Percentiles rank a stretch among this genome's conserved stretches.
Conservation (phyloP, 805 yeast genomes). For the Nakazawaea ambrosiae region DNA sequence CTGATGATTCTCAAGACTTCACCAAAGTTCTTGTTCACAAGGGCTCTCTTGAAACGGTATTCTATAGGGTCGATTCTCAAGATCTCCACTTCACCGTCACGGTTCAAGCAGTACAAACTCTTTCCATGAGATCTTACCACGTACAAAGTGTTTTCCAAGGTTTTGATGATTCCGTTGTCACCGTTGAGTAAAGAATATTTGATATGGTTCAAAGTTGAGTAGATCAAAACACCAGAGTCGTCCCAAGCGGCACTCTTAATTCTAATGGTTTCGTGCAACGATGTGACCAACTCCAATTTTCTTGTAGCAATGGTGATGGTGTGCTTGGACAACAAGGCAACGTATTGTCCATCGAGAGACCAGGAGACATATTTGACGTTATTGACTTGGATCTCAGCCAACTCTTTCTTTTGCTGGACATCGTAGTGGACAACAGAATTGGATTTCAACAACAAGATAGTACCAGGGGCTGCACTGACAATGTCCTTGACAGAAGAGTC, state of each 20-base stretch:
- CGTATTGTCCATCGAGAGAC: slow-evolving; percentile 81
- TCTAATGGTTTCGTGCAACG: slow-evolving; percentile 93
- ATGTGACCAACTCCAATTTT: slow-evolving; percentile 67
- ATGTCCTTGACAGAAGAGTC: slow-evolving; percentile 65
- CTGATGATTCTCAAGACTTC: slow-evolving; percentile 89
- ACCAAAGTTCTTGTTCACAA: slow-evolving; percentile 80
- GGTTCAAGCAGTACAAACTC: slow-evolving; percentile 71
- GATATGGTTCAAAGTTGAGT: slow-evolving; percentile 92
- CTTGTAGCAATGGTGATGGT: slow-evolving; percentile 83
- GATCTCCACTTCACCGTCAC: slow-evolving; percentile 78
- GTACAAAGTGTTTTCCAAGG: slow-evolving; percentile 83
- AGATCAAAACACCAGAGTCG: slow-evolving; percentile 82
- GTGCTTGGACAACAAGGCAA: slow-evolving; percentile 88
- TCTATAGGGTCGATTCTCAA: slow-evolving; percentile 90
- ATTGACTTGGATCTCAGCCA: slow-evolving; percentile 60
- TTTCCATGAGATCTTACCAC: slow-evolving; percentile 65
- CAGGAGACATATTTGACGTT: slow-evolving; percentile 85
- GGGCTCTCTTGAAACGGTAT: slow-evolving; percentile 89
- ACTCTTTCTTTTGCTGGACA: slow-evolving; percentile 82
- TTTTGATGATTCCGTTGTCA: slow-evolving; percentile 90
- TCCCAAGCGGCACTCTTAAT: slow-evolving; percentile 98
- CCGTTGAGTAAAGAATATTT: slow-evolving; percentile 91
- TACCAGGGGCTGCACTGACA: slow-evolving; percentile 75
- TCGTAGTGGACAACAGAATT: slow-evolving; percentile 77
- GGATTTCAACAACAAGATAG: slow-evolving; percentile 66